Evolutionary conservation across 257 asterid genomes (phyloP), one percentile per base, ranked within the genome.

Genomic region (Jacaranda copaia): DNA sequence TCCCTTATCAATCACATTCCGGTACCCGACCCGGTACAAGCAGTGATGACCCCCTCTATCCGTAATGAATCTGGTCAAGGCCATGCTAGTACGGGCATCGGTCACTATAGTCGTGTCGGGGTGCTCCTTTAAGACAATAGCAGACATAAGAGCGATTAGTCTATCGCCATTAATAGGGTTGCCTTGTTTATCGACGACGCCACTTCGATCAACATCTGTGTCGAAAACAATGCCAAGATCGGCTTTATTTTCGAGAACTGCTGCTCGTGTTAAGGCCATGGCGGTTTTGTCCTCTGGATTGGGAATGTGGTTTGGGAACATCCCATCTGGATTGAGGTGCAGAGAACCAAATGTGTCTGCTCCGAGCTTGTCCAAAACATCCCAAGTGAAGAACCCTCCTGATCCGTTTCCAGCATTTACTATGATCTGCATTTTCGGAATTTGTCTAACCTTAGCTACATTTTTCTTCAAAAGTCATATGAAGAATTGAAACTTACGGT

Each of bases 391-490:
- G 89, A 94, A 94, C 1, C 98, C 98, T 68, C 98, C 98, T 8
- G 98, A 94, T 56, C 98, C 98, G 58, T 94, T 94, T 55, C 98
- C 98, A 57, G 98, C 97, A 68, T 94, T 94, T 40, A 94, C 98
- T 5, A 92, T 88, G 84, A 94, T 92, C 97, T 94, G 93, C 85
- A 79, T 49, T 82, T 42, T 7, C n/a, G 0, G 4, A 14, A 9
- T 32, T 60, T 55, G 46, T 5, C 8, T 42, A 1, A 42, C 1
- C 8, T 42, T 42, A 42, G 46, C 8, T 5, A 53, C 59, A 25
- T 25, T 25, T 25, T 25, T 25, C 32, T 25, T 25, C 32, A 25
- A 25, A 25, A 25, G 32, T 25, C 32, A 25, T 25, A 25, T 25
- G 32, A 25, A 25, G 1, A 25, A 25, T 25, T 25, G 32, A 25